Percentiles rank a stretch among this genome's conserved stretches.
Conservation (phyloP, 2,329 filamentous ascomycete species). For the Truncatella angustata region DNA sequence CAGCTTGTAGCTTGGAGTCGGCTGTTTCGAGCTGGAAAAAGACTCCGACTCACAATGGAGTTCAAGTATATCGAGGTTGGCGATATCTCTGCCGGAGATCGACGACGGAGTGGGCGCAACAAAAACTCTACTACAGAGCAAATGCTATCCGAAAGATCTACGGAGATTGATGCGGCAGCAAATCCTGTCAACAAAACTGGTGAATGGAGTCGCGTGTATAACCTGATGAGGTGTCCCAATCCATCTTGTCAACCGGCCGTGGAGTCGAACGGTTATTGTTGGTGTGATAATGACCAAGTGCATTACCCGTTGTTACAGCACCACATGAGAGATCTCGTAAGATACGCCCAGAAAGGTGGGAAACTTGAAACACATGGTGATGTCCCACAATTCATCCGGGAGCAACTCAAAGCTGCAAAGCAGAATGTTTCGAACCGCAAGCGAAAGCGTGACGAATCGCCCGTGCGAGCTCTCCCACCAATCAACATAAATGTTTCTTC, state of each 20-base stretch:
- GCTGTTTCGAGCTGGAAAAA: background rate
- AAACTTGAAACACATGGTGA: background rate
- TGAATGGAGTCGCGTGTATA: background rate
- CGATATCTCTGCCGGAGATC: background rate
- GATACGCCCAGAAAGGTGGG: background rate
- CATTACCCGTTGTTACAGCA: background rate
- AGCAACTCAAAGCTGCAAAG: background rate
- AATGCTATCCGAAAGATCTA: background rate
- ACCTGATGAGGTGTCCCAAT: background rate
- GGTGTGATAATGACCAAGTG: too few relatives aligned
- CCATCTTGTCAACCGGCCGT: background rate
- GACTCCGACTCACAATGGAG: background rate
- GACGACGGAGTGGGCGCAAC: background rate
- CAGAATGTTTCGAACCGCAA: background rate
- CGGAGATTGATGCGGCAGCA: background rate
- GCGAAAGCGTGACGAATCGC: background rate
- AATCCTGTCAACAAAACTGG: background rate
- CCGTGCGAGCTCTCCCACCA: background rate
- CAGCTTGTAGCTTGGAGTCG: background rate
- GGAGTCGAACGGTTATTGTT: too few relatives aligned
- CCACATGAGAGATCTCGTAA: background rate
- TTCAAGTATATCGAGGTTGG: background rate
- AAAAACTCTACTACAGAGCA: background rate
- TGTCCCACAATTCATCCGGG: background rate
- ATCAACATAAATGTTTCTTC: background rate